Evolutionary conservation across 306 rosid species (phyloP).

Genomic region (Ziziphus jujuba): DNA sequence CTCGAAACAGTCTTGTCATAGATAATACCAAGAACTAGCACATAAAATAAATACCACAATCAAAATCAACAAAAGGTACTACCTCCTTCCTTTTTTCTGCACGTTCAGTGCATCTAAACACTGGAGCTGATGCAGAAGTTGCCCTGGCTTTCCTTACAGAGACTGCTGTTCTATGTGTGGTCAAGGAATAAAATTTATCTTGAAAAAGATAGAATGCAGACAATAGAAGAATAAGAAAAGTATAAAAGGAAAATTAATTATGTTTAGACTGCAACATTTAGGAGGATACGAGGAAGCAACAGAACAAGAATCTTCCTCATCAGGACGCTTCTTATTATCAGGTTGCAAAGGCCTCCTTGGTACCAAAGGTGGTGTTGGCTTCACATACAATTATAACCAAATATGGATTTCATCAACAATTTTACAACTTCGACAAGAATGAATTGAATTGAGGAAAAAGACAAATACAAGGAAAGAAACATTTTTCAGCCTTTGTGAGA

Average conservation of each 20-base stretch:
- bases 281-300: constrained; percentile 80
- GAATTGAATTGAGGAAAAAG: background rate
- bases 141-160: constrained; percentile 52
- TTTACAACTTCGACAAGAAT: constrained; percentile 2
- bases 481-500: background rate
- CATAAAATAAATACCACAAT: constrained; percentile 20
- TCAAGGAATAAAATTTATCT: constrained; percentile 43
- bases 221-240: constrained; percentile 18
- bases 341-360: constrained; percentile 75
- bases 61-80: constrained; percentile 21
- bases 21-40: constrained; percentile 1
- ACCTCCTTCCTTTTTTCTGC: constrained; percentile 97
- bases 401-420: constrained; percentile 7
- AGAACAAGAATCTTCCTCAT: constrained; percentile 90
- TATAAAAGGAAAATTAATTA: background rate
- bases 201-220: constrained; percentile 14
- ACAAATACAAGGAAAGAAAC: background rate
- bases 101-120: constrained; percentile 70
- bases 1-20: constrained; percentile 4
- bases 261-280: constrained; percentile 23
- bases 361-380: constrained; percentile 55
- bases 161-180: constrained; percentile 46
- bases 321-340: constrained; percentile 79
- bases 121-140: constrained; percentile 74
- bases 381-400: constrained; percentile 27